A percentile compares a stretch with the other conserved stretches of the same genome.
Conservation (phyloP, 2,329 filamentous ascomycete species). For the Aspergillus novoparasiticus region DNA sequence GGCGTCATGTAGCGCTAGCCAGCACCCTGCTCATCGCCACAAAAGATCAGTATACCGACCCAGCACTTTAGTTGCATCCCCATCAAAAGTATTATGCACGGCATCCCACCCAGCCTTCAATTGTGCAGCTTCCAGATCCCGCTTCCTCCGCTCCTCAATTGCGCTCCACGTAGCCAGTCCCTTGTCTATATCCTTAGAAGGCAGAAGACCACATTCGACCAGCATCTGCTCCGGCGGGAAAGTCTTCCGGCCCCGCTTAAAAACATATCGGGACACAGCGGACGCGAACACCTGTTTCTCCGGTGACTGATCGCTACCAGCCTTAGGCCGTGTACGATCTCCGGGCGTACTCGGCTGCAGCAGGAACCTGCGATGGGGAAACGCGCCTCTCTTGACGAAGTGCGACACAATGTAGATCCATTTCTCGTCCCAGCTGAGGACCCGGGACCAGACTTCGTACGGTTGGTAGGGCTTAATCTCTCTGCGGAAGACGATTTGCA, state of each 20-base stretch:
- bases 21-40: not conserved
- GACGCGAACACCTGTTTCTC: constrained; percentile 66
- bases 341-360: not conserved
- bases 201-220: constrained; percentile 3
- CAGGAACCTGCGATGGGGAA: not conserved
- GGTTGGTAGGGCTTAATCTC: constrained; percentile 66
- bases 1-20: not conserved
- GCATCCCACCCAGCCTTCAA: constrained; percentile 10
- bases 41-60: constrained; percentile 3
- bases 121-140: constrained; percentile 9
- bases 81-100: constrained; percentile 10
- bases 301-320: not conserved
- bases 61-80: constrained; percentile 6
- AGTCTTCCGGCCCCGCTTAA: constrained; percentile 74
- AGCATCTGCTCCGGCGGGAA: constrained; percentile 65
- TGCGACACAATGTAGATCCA: constrained; percentile 74
- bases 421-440: constrained; percentile 73
- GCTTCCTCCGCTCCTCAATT: constrained; percentile 8
- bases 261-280: constrained; percentile 72
- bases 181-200: not conserved
- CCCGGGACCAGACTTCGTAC: constrained; percentile 70
- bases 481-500: constrained; percentile 66
- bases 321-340: constrained; percentile 2
- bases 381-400: constrained; percentile 57
- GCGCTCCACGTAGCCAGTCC: not conserved